phyloP scores from a whole-genome alignment of 768 basidiomycete genomes.

The Lepiota venenata region DNA sequence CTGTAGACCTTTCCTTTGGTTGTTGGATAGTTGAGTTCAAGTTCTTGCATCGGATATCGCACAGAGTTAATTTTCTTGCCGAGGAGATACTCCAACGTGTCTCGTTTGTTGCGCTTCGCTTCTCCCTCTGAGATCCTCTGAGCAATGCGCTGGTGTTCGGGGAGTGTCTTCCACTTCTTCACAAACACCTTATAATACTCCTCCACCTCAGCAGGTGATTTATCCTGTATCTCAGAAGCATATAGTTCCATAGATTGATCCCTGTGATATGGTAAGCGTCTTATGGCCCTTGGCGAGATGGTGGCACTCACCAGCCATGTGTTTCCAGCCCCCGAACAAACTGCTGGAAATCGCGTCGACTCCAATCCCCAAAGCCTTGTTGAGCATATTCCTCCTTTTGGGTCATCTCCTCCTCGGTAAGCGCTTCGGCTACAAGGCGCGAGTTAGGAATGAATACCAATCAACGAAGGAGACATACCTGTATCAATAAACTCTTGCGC shows the following conservation, averaged over 20 bases:
- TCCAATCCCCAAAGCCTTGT: conserved; percentile 89
- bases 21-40: conserved; percentile 91
- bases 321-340: conserved; percentile 65
- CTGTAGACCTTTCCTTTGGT: conserved; percentile 97
- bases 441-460: neutral
- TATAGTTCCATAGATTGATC: conserved; percentile 64
- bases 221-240: conserved; percentile 81
- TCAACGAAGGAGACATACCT: conserved; percentile 38
- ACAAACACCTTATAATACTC: conserved; percentile 82
- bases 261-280: conserved; percentile 31
- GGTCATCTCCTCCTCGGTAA: conserved; percentile 84
- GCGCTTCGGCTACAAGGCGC: conserved; percentile 63
- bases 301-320: conserved; percentile 68
- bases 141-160: conserved; percentile 79
- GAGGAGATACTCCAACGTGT: conserved; percentile 75
- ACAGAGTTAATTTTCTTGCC: conserved; percentile 80
- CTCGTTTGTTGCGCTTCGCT: conserved; percentile 83
- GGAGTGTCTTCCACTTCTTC: conserved; percentile 82
- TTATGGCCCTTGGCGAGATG: neutral
- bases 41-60: conserved; percentile 92
- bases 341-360: conserved; percentile 89
- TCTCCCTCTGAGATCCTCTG: conserved; percentile 88
- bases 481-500: conserved; percentile 89
- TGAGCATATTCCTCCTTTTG: conserved; percentile 76
- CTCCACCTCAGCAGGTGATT: conserved; percentile 73